Base-by-base conservation (phyloP, 2,329 filamentous ascomycete genomes). In the Nemania serpens region DNA sequence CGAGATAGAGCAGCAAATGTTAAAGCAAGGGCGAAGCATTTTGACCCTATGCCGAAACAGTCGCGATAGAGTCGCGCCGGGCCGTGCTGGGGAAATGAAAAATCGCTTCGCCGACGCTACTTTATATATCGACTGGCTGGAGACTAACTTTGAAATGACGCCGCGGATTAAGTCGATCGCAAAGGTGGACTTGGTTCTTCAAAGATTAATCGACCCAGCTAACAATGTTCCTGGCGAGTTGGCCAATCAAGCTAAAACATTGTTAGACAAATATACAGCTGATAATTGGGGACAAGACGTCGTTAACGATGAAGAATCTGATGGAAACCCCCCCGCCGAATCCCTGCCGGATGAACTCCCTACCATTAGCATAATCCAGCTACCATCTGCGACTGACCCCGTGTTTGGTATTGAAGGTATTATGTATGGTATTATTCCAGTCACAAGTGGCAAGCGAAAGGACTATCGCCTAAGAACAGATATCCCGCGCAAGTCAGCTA, bases 281-380 rank as follows among this genome's bases (percentile, higher is more conserved):
- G 67, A 72, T 25, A 68, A 69, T 29, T 73, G 70, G 69, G 70
- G 68, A 22, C 58, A 56, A n/a, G 61, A 66, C 5, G 29, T 42
- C 2, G 64, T 68, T 25, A 11, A 39, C 3, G 67, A 67, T 0
- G 62, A 61, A 2, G 63, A 62, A 12, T 2, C 41, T 10, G 47
- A 37, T 15, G 52, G 15, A 13, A 54, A 49, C 2, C 43, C 59
- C 1, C 41, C 59, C 18, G 20, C 36, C n/a, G 6, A 43, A 12
- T 0, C 20, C 18, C 17, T 10, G 15, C n/a, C 50, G 20, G 15
- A 12, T 17, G 20, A 39, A n/a, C 17, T 39, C 5, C 37, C 52
- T 6, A 25, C 39, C 0, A 51, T 61, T 17, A 36, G 50, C 20
- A 41, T 54, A n/a, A 48, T 65, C 18, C 57, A 41, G 7, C 42